These are phyloP conservation scores for Dactylellina leptospora DNA, from an alignment of 2,329 filamentous ascomycete species.

Conservation along the genomic window DNA sequence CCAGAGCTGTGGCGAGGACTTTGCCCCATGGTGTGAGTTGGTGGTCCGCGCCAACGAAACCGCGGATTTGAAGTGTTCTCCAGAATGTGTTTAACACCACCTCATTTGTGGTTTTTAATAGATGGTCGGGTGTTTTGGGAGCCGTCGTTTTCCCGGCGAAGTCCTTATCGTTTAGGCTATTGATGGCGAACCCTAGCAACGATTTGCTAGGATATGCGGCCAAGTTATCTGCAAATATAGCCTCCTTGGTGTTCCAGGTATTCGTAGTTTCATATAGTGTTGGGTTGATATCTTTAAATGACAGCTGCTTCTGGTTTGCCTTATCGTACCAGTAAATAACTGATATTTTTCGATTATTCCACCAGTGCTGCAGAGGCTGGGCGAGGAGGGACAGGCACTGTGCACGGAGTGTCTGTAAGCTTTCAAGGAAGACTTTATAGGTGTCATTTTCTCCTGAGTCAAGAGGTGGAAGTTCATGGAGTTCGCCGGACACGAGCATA, in stretches of 20 bases:
- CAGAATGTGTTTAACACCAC: conserved; percentile 79
- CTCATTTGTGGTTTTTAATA: conserved; percentile 72
- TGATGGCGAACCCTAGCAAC: conserved; percentile 68
- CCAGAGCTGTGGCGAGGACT: conserved; percentile 75
- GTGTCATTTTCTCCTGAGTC: conserved; percentile 82
- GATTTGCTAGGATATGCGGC: conserved; percentile 17
- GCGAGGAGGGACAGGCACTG: conserved; percentile 80
- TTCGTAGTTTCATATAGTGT: conserved; percentile 67
- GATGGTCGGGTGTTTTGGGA: conserved; percentile 63
- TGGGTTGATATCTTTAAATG: conserved; percentile 66
- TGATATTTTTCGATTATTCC: conserved; percentile 78
- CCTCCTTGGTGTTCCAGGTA: conserved; percentile 78
- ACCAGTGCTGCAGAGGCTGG: conserved; percentile 81
- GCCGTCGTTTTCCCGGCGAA: conserved; percentile 76
- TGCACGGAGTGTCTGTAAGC: conserved; percentile 77
- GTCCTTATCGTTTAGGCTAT: conserved; percentile 73
- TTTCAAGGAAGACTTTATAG: conserved; percentile 80
- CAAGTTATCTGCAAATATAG: conserved; percentile 61
- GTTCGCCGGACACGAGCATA: conserved; percentile 81
- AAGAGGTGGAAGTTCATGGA: conserved; percentile 81
- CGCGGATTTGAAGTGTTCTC: conserved; percentile 87
- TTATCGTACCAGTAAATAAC: conserved; percentile 86
- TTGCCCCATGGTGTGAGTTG: conserved; percentile 84
- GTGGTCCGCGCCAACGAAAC: conserved; percentile 81
- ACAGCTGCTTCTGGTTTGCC: conserved; percentile 73